Conservation (phyloP, 805 yeast species). For the Candida sithepensis region DNA sequence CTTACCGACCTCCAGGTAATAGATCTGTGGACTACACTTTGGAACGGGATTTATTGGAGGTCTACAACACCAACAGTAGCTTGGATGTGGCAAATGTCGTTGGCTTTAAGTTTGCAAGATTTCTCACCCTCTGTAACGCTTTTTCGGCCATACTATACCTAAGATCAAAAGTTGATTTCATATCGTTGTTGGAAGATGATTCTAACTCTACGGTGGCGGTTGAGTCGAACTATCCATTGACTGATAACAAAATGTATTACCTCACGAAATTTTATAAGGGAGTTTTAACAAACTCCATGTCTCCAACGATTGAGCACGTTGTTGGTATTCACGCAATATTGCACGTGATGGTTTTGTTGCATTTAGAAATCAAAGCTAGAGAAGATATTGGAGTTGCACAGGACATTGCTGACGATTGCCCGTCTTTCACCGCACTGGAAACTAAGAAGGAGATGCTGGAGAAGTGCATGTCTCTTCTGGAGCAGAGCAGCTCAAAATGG, state of each 20-base stretch:
- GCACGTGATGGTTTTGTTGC: conserved; percentile 27
- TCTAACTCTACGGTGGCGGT: background rate
- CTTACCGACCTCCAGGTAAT: conserved; percentile 30
- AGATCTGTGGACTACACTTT: conserved; percentile 20
- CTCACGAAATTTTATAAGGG: conserved; percentile 14
- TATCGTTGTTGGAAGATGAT: conserved; percentile 24
- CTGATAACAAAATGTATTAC: conserved; percentile 17
- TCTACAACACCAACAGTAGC: conserved; percentile 5
- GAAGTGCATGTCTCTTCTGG: conserved; percentile 15
- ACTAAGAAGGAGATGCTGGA: conserved; percentile 14
- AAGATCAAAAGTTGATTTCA: conserved; percentile 27
- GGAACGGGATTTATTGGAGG: conserved; percentile 21
- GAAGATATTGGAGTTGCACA: conserved; percentile 8
- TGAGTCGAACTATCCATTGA: conserved; percentile 17
- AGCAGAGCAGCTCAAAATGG: conserved; percentile 24
- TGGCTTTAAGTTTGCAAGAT: conserved; percentile 12
- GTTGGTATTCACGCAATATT: conserved; percentile 25
- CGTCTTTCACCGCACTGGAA: background rate
- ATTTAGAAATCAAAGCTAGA: conserved; percentile 25
- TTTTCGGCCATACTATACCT: conserved; percentile 25
- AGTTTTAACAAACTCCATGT: conserved; percentile 12
- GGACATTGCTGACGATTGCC: conserved; percentile 1
- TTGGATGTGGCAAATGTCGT: conserved; percentile 3
- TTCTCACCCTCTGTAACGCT: conserved; percentile 17
- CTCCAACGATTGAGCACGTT: conserved; percentile 24